These are phyloP conservation scores for Acanthamoeba triangularis DNA, from an alignment of 208 protist genomes.

Conservation along the genomic window DNA sequence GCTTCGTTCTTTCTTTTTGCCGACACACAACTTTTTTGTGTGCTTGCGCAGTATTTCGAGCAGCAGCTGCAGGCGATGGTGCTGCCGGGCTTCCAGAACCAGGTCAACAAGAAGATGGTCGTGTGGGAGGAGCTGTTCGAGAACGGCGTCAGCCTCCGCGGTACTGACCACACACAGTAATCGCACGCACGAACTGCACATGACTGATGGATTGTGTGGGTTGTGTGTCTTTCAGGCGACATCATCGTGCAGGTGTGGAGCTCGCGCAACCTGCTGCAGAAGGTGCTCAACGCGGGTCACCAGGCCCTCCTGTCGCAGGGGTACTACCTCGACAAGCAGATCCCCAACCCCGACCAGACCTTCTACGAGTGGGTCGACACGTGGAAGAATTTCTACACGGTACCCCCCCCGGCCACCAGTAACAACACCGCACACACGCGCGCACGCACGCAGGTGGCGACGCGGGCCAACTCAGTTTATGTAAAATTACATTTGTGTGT, in stretches of 20 bases:
- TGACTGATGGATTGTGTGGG: no score
- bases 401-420: neutral
- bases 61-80: neutral
- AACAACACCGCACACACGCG: neutral
- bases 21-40: neutral
- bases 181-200: no score
- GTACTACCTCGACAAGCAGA: slow-evolving; percentile 80
- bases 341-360: slow-evolving; percentile 28
- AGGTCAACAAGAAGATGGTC: neutral
- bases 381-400: slow-evolving; percentile 84
- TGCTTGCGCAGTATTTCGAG: neutral
- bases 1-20: neutral
- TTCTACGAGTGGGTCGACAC: slow-evolving; percentile 80
- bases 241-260: slow-evolving; percentile 81
- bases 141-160: neutral
- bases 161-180: neutral
- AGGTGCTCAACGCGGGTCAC: slow-evolving; percentile 38
- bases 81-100: neutral
- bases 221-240: no score
- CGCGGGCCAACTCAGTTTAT: no score
- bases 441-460: neutral
- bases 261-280: neutral
- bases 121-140: slow-evolving; percentile 2
- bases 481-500: no score
- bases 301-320: slow-evolving; percentile 51